Conservation (phyloP, 164 flowering plant species). For the Euptelea pleiosperma region DNA sequence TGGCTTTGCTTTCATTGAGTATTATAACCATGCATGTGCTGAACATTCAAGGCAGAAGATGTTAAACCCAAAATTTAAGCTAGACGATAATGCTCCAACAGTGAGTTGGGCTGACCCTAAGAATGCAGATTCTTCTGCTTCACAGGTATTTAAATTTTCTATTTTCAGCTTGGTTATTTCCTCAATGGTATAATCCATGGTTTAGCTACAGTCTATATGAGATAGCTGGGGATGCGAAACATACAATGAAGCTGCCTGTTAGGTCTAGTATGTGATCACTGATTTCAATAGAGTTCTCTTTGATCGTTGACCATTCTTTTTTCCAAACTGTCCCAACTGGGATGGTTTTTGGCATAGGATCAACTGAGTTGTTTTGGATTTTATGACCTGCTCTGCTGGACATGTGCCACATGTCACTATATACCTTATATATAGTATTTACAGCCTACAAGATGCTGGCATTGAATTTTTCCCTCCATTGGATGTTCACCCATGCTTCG, state of each 20-base stretch:
- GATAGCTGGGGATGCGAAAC: too few species aligned
- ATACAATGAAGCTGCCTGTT: neutral
- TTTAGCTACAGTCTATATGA: too few species aligned
- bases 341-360: neutral
- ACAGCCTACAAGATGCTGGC: too few species aligned
- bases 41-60: slow-evolving; percentile 83
- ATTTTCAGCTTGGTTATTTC: neutral
- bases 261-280: too few species aligned
- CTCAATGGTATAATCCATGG: neutral
- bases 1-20: slow-evolving; percentile 92
- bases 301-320: too few species aligned
- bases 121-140: slow-evolving; percentile 62
- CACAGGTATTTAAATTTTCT: slow-evolving; percentile 52
- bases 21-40: slow-evolving; percentile 92
- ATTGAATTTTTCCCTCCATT: too few species aligned
- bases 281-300: too few species aligned
- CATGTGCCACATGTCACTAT: too few species aligned
- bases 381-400: too few species aligned
- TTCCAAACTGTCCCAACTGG: neutral
- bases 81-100: slow-evolving; percentile 73
- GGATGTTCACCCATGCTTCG: too few species aligned
- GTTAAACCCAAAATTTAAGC: slow-evolving; percentile 74
- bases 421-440: too few species aligned
- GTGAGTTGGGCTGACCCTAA: slow-evolving; percentile 95
- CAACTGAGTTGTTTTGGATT: too few species aligned